phyloP scores from a whole-genome alignment of 176 grass and related monocot genomes.

The Aegilops sharonensis region DNA sequence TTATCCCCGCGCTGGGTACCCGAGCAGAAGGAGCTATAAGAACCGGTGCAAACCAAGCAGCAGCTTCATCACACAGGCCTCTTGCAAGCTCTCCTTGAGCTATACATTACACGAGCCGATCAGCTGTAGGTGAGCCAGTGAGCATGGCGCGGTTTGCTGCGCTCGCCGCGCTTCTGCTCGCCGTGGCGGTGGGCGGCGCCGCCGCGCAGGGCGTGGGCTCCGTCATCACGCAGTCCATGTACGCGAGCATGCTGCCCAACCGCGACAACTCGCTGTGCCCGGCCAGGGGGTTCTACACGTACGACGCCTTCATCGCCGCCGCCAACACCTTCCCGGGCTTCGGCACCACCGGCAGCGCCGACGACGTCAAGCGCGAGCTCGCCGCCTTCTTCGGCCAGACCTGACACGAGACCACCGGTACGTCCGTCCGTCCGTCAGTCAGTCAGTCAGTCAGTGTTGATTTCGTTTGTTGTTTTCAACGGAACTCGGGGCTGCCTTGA shows the following conservation, averaged over 20 bases:
- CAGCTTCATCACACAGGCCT: not conserved
- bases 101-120: not conserved
- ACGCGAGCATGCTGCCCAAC: constrained; percentile 37
- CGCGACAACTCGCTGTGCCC: constrained; percentile 39
- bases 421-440: not conserved
- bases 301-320: constrained; percentile 50
- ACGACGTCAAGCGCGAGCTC: constrained; percentile 36
- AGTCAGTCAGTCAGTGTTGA: not conserved
- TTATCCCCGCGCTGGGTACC: not conserved
- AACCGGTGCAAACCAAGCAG: not conserved
- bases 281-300: constrained; percentile 41
- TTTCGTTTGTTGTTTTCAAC: not conserved
- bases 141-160: not conserved
- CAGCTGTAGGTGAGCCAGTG: not conserved
- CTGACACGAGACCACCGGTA: constrained; percentile 64
- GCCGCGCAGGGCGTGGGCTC: constrained; percentile 25
- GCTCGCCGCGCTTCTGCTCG: not conserved
- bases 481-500: not conserved
- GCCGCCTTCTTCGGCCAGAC: constrained; percentile 66
- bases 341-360: constrained; percentile 26
- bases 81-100: not conserved
- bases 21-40: not conserved
- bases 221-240: constrained; percentile 39
- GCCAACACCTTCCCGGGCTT: constrained; percentile 41
- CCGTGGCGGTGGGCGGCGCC: constrained; percentile 16